These are phyloP conservation scores for Platanthera guangdongensis DNA, from an alignment of 106 monocot species.

Conservation along the genomic window DNA sequence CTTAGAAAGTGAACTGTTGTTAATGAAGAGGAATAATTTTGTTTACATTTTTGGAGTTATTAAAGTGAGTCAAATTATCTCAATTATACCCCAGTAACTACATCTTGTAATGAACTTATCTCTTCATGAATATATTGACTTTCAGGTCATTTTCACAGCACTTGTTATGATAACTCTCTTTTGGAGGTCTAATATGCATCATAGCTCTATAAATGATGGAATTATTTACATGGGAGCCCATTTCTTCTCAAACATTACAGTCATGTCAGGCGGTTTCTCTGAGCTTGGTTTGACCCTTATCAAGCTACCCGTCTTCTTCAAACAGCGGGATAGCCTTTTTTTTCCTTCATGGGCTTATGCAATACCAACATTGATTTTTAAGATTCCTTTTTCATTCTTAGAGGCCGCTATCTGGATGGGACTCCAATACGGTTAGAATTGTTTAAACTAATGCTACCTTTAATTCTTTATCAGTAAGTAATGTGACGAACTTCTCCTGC, in stretches of 20 bases:
- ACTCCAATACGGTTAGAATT: background rate
- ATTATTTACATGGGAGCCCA: conserved; percentile 32
- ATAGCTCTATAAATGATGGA: conserved; percentile 19
- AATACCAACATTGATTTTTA: conserved; percentile 23
- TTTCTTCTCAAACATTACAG: conserved; percentile 13
- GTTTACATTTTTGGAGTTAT: no score
- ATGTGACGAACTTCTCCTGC: no score
- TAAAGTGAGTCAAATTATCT: no score
- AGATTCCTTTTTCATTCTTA: conserved; percentile 8
- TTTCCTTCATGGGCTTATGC: conserved; percentile 55
- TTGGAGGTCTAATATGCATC: conserved; percentile 21
- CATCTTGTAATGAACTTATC: background rate
- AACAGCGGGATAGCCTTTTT: conserved; percentile 41
- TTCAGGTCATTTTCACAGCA: conserved; percentile 25
- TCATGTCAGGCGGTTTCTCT: conserved; percentile 31
- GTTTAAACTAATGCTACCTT: no score
- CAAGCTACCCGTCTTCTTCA: conserved; percentile 34
- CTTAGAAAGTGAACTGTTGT: background rate
- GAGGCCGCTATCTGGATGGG: no score
- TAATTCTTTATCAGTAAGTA: no score
- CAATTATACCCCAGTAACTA: background rate
- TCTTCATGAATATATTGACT: background rate
- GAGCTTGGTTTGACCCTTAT: conserved; percentile 29
- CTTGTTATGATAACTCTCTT: conserved; percentile 26
- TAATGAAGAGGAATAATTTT: conserved; percentile 7